These are phyloP conservation scores for Parmelia sp. DNA, from an alignment of 495 filamentous ascomycete species.

Conservation along the genomic window DNA sequence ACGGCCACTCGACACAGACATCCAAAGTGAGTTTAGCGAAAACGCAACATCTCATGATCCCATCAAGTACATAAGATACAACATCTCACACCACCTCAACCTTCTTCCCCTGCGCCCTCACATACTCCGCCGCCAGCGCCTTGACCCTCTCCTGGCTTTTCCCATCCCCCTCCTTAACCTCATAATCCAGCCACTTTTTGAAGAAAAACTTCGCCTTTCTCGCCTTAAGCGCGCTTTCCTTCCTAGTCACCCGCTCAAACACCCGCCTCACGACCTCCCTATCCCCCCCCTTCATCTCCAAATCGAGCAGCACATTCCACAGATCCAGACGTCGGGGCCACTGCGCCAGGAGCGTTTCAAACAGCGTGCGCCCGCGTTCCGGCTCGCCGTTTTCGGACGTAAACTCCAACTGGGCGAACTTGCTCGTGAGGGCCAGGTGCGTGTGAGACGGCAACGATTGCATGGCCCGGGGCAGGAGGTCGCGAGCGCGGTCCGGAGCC, in stretches of 20 bases:
- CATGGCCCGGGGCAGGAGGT: conserved; percentile 74
- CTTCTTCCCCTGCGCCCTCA: conserved; percentile 49
- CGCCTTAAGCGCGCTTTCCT: conserved; percentile 52
- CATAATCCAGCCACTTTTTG: conserved; percentile 74
- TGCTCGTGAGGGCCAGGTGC: conserved; percentile 70
- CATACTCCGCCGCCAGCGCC: conserved; percentile 66
- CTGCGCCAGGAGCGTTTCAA: conserved; percentile 75
- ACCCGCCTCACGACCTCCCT: conserved; percentile 62
- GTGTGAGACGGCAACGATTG: conserved; percentile 69
- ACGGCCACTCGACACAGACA: too few species aligned
- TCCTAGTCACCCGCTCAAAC: conserved; percentile 63
- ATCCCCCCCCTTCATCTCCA: conserved; percentile 66
- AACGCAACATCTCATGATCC: neutral
- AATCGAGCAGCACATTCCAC: conserved; percentile 84
- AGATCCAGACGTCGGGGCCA: conserved; percentile 85
- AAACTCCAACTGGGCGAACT: conserved; percentile 90
- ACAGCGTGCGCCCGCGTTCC: conserved; percentile 89
- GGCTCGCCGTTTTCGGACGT: conserved; percentile 72
- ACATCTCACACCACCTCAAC: conserved; percentile 18
- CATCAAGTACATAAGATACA: neutral
- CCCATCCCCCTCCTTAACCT: conserved; percentile 64
- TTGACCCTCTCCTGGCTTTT: conserved; percentile 68
- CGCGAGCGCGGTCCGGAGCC: conserved; percentile 66
- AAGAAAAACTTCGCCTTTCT: conserved; percentile 76
- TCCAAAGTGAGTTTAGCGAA: too few species aligned